Conservation (phyloP, 164 flowering plant species). For the Warburgia ugandensis region DNA sequence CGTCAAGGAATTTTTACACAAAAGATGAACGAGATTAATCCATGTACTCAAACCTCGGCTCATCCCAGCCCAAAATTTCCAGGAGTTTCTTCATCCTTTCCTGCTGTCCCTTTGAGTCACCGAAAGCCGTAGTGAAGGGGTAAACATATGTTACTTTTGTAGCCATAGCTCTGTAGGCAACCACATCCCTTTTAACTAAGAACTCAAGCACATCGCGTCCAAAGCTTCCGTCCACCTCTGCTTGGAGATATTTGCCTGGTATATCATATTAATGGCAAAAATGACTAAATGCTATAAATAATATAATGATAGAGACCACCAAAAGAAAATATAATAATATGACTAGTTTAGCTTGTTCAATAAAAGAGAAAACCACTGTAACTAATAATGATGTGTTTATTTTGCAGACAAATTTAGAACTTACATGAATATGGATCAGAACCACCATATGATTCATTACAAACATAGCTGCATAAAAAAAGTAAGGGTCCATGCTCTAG, state of each 20-base stretch:
- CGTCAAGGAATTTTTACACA: too few species aligned
- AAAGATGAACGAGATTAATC: constrained; percentile 20
- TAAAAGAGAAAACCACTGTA: too few species aligned
- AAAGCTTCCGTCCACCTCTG: constrained; percentile 82
- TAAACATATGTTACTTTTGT: constrained; percentile 78
- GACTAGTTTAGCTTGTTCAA: too few species aligned
- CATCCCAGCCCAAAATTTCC: constrained; percentile 70
- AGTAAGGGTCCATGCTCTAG: too few species aligned
- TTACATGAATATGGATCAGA: too few species aligned
- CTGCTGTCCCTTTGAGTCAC: constrained; percentile 86
- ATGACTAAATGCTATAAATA: neutral
- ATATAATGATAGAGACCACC: neutral
- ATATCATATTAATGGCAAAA: neutral
- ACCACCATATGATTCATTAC: too few species aligned
- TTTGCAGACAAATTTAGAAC: too few species aligned
- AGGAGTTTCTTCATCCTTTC: constrained; percentile 74
- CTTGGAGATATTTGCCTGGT: constrained; percentile 70
- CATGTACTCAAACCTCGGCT: constrained; percentile 71
- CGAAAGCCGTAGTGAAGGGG: constrained; percentile 91
- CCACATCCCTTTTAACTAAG: constrained; percentile 77
- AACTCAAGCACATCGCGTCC: constrained; percentile 84
- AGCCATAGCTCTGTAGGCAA: constrained; percentile 69
- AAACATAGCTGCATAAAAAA: too few species aligned
- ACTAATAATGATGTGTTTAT: too few species aligned
- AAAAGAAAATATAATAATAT: neutral